Conservation (phyloP, 495 filamentous ascomycete species). For the Xylaria palmicola region DNA sequence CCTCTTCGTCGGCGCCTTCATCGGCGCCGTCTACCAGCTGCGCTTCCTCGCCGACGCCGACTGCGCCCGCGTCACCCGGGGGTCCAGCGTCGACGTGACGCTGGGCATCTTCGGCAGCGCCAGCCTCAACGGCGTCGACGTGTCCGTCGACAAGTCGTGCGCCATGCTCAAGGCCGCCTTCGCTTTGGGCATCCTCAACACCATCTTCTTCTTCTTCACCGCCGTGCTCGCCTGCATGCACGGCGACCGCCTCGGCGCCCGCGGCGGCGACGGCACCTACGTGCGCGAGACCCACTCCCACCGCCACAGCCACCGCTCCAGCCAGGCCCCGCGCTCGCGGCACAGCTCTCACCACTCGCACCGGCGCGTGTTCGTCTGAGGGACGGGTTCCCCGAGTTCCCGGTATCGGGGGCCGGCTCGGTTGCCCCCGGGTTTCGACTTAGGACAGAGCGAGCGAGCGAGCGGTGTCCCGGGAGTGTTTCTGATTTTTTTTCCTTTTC, state of each 20-base stretch:
- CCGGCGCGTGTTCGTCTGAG: constrained; percentile 31
- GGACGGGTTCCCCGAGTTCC: neutral
- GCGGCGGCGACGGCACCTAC: constrained; percentile 46
- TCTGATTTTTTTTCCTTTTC: neutral
- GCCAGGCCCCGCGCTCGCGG: constrained; percentile 36
- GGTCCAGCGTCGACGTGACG: constrained; percentile 49
- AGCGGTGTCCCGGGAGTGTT: too few species aligned
- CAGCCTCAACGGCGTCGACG: constrained; percentile 40
- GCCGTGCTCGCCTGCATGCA: constrained; percentile 61
- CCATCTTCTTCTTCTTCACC: constrained; percentile 78
- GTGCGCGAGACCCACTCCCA: constrained; percentile 44
- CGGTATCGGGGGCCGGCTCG: too few species aligned
- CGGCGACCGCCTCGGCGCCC: constrained; percentile 37
- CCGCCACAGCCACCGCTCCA: constrained; percentile 44
- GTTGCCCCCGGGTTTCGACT: neutral
- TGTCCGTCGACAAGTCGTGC: constrained; percentile 70
- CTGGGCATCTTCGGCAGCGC: constrained; percentile 60
- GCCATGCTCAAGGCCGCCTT: constrained; percentile 86
- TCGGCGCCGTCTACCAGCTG: constrained; percentile 75
- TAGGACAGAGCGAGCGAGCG: too few species aligned
- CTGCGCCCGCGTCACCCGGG: constrained; percentile 58
- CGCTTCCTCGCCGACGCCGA: constrained; percentile 64
- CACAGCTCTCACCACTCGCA: constrained; percentile 38
- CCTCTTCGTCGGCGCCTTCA: constrained; percentile 76
- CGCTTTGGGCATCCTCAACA: constrained; percentile 86